Base-by-base conservation (phyloP, 495 filamentous ascomycete genomes). In the Talaromyces trachyspermus region DNA sequence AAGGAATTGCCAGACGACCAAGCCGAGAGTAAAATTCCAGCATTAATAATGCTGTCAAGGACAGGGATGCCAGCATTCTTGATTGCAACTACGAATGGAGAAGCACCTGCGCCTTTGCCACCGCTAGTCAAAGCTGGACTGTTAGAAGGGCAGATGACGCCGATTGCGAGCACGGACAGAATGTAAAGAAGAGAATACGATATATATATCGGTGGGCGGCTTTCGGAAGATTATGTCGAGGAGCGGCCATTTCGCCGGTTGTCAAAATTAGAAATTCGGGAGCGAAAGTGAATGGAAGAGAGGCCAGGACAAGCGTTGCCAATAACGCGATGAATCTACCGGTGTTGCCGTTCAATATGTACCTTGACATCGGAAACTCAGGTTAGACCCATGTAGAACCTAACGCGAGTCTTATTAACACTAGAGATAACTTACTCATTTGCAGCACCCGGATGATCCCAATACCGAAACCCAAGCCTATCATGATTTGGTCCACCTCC, bases 111-210 rank as follows among this genome's bases (percentile, higher is more conserved):
- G 45, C 74, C 74, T 9, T 66, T 66, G 4, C 55, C 57, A 5
- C 64, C 66, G 19, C 58, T 62, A 12, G 62, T 59, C 10, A 73
- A 66, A 12, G 64, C 70, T 2, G 53, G 50, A 4, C 46, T 25
- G 49, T 87, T 77, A 19, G 74, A 69, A 50, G 65, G 63, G 14
- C 68, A 69, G 15, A 77, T 70, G 25, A 83, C 68, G 46, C 79
- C 79, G 52, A 81, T 78, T 1, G 71, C 69, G 32, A 83, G 63
- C 5, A 72, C 70, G 11, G 67, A 74, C 15, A 80, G 57, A 39
- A 76, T 60, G 64, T 94, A 95, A 71, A 95, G 92, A 68, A 94
- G 76, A 43, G 83, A 57, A 95, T 88, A 43, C 89, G 85, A 74
- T 85, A 90, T 65, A 95, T 91, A 41, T 88, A 86, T 49, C 87